Percentiles rank a stretch among this genome's conserved stretches.
These are phyloP conservation scores for Ballota nigra DNA, from an alignment of 257 asterid species.

Conservation along the genomic window DNA sequence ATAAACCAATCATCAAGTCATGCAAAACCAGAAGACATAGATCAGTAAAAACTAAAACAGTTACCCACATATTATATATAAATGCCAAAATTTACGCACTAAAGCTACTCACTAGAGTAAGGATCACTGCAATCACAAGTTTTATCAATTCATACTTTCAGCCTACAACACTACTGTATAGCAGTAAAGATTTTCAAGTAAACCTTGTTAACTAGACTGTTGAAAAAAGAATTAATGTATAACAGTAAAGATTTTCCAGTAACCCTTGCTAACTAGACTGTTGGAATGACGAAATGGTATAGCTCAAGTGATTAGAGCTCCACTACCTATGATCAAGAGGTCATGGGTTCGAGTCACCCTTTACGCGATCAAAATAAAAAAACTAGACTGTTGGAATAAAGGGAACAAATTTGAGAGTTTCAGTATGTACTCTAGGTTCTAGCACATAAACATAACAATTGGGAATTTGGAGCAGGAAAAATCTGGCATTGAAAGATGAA, in stretches of 20 bases:
- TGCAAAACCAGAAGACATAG: conserved; percentile 4
- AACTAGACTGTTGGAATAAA: not conserved
- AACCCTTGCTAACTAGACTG: not conserved
- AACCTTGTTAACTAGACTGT: not conserved
- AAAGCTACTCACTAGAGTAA: conserved; percentile 9
- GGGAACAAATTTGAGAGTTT: not conserved
- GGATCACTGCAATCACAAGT: conserved; percentile 10
- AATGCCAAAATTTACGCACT: conserved; percentile 2
- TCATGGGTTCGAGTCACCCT: no score
- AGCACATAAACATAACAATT: not conserved
- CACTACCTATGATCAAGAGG: no score
- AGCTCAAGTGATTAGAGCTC: no score
- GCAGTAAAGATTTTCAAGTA: not conserved
- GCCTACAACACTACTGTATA: not conserved
- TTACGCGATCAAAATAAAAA: no score
- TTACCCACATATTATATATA: not conserved
- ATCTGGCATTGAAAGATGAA: conserved; percentile 10
- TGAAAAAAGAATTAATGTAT: no score
- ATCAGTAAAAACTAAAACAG: not conserved
- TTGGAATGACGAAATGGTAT: no score
- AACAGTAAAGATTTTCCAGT: not conserved
- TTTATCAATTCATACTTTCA: not conserved
- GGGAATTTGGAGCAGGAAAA: conserved; percentile 2
- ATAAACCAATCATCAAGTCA: not conserved
- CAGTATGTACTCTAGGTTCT: not conserved